These are phyloP conservation scores for Penicillium atrosanguineum DNA, from an alignment of 495 filamentous ascomycete genomes.

Conservation along the genomic window DNA sequence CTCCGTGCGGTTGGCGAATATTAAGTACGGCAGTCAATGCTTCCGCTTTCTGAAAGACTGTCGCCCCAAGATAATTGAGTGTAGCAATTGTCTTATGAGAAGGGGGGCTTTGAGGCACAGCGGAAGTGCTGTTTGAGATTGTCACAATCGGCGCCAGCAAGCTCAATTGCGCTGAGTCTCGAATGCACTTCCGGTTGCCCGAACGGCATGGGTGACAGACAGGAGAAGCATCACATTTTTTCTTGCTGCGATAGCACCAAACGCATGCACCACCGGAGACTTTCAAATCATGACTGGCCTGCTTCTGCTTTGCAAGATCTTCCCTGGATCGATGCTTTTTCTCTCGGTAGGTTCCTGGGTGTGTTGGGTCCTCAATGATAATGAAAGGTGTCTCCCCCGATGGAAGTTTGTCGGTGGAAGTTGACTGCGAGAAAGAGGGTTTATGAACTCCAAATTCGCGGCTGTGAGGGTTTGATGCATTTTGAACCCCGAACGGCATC, in stretches of 20 bases:
- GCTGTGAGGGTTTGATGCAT: not conserved
- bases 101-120: not conserved
- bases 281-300: slow-evolving; percentile 17
- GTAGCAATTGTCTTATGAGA: slow-evolving; percentile 2
- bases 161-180: slow-evolving; percentile 7
- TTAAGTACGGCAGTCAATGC: not conserved
- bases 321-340: slow-evolving; percentile 1
- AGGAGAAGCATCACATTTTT: slow-evolving; percentile 19
- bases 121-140: not conserved
- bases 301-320: slow-evolving; percentile 16
- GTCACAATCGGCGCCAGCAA: not conserved
- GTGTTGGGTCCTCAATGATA: slow-evolving; percentile 13
- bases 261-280: slow-evolving; percentile 26
- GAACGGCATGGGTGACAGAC: slow-evolving; percentile 20
- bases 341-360: slow-evolving; percentile 9
- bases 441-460: not conserved
- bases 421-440: not conserved
- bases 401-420: not conserved
- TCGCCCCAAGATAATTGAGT: not conserved
- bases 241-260: slow-evolving; percentile 27
- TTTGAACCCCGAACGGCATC: not conserved
- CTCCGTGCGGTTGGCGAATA: slow-evolving; percentile 1
- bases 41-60: not conserved
- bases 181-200: slow-evolving; percentile 17
- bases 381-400: not conserved